These are phyloP conservation scores for Nicotiana noctiflora DNA, from an alignment of 257 asterid genomes.

Conservation along the genomic window DNA sequence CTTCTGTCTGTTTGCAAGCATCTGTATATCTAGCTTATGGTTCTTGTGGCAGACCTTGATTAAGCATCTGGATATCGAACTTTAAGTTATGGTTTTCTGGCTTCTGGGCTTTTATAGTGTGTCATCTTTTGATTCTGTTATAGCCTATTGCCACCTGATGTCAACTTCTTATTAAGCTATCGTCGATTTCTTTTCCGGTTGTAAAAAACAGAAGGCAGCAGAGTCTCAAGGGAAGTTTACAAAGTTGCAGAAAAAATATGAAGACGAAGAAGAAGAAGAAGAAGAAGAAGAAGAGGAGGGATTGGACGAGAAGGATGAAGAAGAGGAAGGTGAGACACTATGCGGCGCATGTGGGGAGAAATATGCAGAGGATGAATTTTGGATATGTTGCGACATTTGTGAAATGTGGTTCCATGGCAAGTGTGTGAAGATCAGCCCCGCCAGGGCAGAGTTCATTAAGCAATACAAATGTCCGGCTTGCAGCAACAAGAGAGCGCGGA, in stretches of 20 bases:
- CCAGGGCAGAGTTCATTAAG: constrained; percentile 70
- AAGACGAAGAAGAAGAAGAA: constrained; percentile 34
- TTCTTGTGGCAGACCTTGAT: background rate
- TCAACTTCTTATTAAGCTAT: background rate
- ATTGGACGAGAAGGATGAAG: constrained; percentile 28
- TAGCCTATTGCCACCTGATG: background rate
- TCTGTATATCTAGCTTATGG: background rate
- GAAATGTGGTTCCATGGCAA: constrained; percentile 90
- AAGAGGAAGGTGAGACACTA: constrained; percentile 61
- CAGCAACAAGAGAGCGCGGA: constrained; percentile 59
- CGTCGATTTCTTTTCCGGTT: background rate
- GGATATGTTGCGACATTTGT: constrained; percentile 81
- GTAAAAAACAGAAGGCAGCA: constrained; percentile 28
- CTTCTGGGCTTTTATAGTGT: background rate
- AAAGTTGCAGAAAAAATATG: constrained; percentile 40
- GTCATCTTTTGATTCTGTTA: background rate
- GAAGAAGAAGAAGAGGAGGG: constrained; percentile 50
- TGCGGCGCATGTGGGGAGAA: constrained; percentile 65
- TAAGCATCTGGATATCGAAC: background rate
- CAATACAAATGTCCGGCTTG: constrained; percentile 81
- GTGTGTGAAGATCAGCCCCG: constrained; percentile 82
- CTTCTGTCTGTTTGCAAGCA: background rate
- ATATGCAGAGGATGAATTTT: constrained; percentile 59
- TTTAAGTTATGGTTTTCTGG: background rate
- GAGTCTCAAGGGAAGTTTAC: constrained; percentile 29